phyloP scores from a whole-genome alignment of 768 basidiomycete genomes.

The Brasilioporus rufonigricans region DNA sequence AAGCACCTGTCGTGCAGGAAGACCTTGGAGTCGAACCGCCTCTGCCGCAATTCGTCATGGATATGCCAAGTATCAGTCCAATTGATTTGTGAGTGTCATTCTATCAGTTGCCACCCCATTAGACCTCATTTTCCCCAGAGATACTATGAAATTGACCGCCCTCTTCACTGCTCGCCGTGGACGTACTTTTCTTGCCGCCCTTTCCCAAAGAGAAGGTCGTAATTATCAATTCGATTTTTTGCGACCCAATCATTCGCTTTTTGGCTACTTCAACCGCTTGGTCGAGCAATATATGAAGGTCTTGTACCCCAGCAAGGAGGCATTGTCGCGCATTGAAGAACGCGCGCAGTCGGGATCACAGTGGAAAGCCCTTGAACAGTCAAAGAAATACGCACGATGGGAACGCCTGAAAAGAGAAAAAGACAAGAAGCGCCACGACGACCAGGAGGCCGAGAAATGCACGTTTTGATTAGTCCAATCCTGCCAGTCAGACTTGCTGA shows the following conservation, averaged over 20 bases:
- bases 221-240: constrained; percentile 99
- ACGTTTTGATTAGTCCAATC: constrained; percentile 31
- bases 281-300: constrained; percentile 96
- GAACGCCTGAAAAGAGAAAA: constrained; percentile 79
- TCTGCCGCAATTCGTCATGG: constrained; percentile 76
- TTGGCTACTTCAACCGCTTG: constrained; percentile 94
- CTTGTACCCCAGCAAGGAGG: constrained; percentile 77
- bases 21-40: constrained; percentile 79
- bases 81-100: constrained; percentile 79
- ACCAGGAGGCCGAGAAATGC: constrained; percentile 90
- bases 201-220: constrained; percentile 85
- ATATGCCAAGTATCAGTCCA: constrained; percentile 81
- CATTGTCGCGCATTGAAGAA: constrained; percentile 69
- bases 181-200: constrained; percentile 75
- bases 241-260: constrained; percentile 92
- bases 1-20: constrained; percentile 37
- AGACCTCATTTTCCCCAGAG: constrained; percentile 44
- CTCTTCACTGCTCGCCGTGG: constrained; percentile 94
- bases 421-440: constrained; percentile 83
- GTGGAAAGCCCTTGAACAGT: constrained; percentile 77
- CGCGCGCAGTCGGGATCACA: constrained; percentile 62
- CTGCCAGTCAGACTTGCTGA: neutral
- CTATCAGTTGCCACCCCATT: neutral
- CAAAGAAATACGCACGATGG: constrained; percentile 82
- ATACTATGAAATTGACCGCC: constrained; percentile 95